These are phyloP conservation scores for Prototheca wickerhamii DNA, from an alignment of 163 green algal genomes.

Conservation along the genomic window DNA sequence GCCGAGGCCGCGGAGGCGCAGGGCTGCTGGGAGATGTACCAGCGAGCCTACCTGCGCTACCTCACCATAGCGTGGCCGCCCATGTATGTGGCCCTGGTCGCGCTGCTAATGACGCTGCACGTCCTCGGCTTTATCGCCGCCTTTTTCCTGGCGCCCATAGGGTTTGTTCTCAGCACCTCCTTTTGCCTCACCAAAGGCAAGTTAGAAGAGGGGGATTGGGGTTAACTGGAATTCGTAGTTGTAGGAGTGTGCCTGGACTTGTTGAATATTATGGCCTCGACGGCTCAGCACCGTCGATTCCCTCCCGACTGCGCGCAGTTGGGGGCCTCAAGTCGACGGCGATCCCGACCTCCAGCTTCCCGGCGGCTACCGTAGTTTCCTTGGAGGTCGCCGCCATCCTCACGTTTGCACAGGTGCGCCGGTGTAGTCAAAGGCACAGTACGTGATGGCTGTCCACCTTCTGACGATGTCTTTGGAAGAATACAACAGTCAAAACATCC, in stretches of 20 bases:
- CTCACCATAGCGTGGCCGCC: background rate
- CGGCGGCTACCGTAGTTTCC: background rate
- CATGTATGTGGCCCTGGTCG: background rate
- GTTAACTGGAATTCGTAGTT: background rate
- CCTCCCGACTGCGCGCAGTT: background rate
- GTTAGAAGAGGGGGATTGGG: background rate
- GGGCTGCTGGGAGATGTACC: constrained; percentile 3
- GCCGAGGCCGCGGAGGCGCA: background rate
- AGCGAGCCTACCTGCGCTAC: background rate
- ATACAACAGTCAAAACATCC: too few relatives aligned
- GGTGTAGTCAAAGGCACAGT: background rate
- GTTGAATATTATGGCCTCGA: background rate
- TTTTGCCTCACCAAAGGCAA: constrained; percentile 11
- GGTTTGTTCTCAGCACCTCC: constrained; percentile 8
- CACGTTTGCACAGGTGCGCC: background rate
- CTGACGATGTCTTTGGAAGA: background rate
- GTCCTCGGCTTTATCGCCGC: constrained; percentile 13
- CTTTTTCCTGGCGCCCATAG: constrained; percentile 7
- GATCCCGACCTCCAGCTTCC: background rate
- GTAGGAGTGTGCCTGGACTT: background rate
- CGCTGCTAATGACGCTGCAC: constrained; percentile 9
- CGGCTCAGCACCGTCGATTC: background rate
- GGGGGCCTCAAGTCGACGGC: background rate
- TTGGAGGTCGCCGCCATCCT: background rate
- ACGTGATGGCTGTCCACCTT: too few relatives aligned